Conservation (phyloP, 805 yeast genomes). For the Candida chilensis region DNA sequence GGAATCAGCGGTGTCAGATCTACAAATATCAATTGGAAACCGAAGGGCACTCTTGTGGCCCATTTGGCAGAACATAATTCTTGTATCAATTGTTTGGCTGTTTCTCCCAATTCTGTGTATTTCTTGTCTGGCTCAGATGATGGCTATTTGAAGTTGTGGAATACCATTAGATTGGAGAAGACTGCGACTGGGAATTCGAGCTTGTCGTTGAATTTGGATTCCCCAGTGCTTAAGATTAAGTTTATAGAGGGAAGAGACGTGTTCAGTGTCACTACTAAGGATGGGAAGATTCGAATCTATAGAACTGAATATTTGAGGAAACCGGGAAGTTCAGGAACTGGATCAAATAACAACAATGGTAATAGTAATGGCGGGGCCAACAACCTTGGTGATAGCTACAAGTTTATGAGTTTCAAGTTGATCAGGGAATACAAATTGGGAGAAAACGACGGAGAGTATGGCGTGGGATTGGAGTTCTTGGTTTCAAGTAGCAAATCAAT, state of each 20-base stretch:
- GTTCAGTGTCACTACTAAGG: conserved; percentile 44
- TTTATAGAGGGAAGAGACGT: conserved; percentile 49
- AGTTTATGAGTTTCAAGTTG: conserved; percentile 10
- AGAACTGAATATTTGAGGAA: conserved; percentile 20
- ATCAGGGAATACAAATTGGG: conserved; percentile 31
- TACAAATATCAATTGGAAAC: conserved; percentile 14
- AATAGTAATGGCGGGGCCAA: too few species aligned
- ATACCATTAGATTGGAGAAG: conserved; percentile 50
- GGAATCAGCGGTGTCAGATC: conserved; percentile 1
- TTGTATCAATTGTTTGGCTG: conserved; percentile 45
- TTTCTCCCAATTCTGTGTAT: conserved; percentile 53
- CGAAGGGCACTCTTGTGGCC: conserved; percentile 49
- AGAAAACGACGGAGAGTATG: conserved; percentile 26
- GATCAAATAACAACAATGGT: too few species aligned
- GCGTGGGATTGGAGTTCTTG: conserved; percentile 32
- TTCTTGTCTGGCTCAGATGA: conserved; percentile 73
- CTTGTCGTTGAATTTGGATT: conserved; percentile 35
- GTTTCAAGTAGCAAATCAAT: conserved; percentile 26
- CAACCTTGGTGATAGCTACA: conserved; percentile 7
- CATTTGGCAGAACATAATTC: conserved; percentile 56
- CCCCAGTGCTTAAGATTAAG: conserved; percentile 37
- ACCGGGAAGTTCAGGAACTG: conserved; percentile 4
- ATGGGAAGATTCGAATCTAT: conserved; percentile 33
- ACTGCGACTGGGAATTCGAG: conserved; percentile 46
- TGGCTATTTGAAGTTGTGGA: conserved; percentile 77